Conservation (phyloP, 1,139 yeast genomes). For the Arxiozyma slooffiae region DNA sequence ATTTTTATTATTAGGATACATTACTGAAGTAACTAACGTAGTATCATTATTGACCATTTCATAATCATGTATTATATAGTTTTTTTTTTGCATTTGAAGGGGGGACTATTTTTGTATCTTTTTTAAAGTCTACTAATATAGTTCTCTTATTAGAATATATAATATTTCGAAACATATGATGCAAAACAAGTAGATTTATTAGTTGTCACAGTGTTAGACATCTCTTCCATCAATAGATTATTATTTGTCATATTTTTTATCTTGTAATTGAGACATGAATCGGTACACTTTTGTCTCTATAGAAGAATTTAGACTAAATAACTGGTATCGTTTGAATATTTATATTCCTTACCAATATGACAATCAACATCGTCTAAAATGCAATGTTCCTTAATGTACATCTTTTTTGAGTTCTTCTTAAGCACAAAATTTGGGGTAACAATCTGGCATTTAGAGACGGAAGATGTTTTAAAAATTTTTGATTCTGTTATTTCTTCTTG, state of each 20-base stretch:
- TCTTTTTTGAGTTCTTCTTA: neutral
- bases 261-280: neutral
- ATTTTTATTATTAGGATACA: neutral
- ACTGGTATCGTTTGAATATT: neutral
- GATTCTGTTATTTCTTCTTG: neutral
- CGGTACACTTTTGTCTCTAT: neutral
- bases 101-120: neutral
- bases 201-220: neutral
- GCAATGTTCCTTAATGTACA: neutral
- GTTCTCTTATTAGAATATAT: slow-evolving; percentile 27
- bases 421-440: neutral
- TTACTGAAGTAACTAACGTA: neutral
- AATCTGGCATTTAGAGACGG: neutral
- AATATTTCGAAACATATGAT: neutral
- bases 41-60: slow-evolving; percentile 1
- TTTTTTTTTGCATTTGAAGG: neutral
- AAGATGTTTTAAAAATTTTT: neutral
- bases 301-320: neutral
- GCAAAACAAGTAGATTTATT: neutral
- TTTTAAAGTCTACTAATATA: slow-evolving; percentile 7
- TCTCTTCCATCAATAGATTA: neutral
- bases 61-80: neutral
- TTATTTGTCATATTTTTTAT: neutral
- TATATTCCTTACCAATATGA: neutral
- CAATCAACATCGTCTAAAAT: neutral